Evolutionary conservation across 495 filamentous ascomycete genomes (phyloP).

Genomic region (Hypoxylon crocopeplum): DNA sequence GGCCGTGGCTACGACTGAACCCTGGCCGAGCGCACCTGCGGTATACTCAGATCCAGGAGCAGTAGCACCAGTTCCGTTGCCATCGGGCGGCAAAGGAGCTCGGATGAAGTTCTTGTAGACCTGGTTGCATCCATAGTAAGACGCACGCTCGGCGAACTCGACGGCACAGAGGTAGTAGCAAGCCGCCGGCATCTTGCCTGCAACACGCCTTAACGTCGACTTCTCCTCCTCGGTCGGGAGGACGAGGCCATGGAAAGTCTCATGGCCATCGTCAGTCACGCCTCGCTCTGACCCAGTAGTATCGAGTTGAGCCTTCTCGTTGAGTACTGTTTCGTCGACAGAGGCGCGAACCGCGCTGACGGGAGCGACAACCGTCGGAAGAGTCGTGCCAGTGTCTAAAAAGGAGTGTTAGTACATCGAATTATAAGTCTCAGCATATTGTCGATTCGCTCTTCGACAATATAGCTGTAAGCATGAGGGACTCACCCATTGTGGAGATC

Average conservation of each 20-base stretch:
- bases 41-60: constrained; percentile 58
- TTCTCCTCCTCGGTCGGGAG: constrained; percentile 61
- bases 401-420: constrained; percentile 10
- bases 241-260: constrained; percentile 49
- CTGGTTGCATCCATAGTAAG: constrained; percentile 62
- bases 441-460: neutral
- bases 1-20: constrained; percentile 62
- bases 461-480: neutral
- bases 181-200: constrained; percentile 54
- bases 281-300: neutral
- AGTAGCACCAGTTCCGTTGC: constrained; percentile 64
- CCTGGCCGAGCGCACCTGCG: constrained; percentile 65
- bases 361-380: constrained; percentile 31
- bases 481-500: constrained; percentile 29
- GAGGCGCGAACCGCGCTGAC: constrained; percentile 38
- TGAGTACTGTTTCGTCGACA: constrained; percentile 28
- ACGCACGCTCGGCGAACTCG: constrained; percentile 65
- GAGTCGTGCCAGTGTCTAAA: constrained; percentile 34
- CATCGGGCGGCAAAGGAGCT: constrained; percentile 58
- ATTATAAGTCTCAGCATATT: neutral
- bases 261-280: constrained; percentile 33
- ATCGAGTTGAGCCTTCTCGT: constrained; percentile 13
- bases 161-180: constrained; percentile 62
- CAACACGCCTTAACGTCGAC: constrained; percentile 57
- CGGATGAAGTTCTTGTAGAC: constrained; percentile 69